phyloP scores from a whole-genome alignment of 805 yeast genomes.

The Starmerella powellii region DNA sequence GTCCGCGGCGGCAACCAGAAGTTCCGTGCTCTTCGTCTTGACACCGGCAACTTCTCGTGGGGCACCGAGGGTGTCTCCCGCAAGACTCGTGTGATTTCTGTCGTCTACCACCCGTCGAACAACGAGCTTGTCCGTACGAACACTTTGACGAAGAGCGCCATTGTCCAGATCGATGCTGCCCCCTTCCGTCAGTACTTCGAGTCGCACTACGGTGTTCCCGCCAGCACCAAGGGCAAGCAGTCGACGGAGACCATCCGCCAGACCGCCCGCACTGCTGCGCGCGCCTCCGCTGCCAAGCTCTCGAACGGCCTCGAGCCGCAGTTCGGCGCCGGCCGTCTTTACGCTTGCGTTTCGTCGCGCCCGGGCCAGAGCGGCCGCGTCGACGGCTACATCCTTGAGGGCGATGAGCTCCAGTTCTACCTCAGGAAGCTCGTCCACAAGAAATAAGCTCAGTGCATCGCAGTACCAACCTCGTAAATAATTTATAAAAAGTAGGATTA shows the following conservation, averaged over 20 bases:
- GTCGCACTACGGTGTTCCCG: conserved; percentile 86
- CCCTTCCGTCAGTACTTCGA: conserved; percentile 99
- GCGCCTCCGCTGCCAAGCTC: conserved; percentile 73
- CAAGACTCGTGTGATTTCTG: conserved; percentile 98
- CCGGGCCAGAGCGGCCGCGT: conserved; percentile 99
- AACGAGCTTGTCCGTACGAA: conserved; percentile 99
- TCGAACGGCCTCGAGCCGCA: conserved; percentile 88
- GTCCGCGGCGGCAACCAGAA: conserved; percentile 99
- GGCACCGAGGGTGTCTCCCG: conserved; percentile 97
- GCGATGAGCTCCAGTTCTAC: conserved; percentile 99
- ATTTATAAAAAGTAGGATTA: conserved; percentile 10
- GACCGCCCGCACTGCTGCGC: conserved; percentile 46
- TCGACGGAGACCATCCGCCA: conserved; percentile 82
- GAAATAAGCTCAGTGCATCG: conserved; percentile 51
- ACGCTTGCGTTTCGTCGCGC: conserved; percentile 97
- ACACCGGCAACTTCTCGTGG: conserved; percentile 90
- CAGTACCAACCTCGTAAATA: conserved; percentile 2
- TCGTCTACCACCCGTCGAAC: conserved; percentile 98
- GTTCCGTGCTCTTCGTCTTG: conserved; percentile 99
- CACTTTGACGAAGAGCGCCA: conserved; percentile 97
- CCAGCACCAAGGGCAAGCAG: conserved; percentile 43
- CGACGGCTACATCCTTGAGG: conserved; percentile 99
- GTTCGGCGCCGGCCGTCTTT: conserved; percentile 97
- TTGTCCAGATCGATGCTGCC: conserved; percentile 98
- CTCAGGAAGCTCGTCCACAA: conserved; percentile 93